Evolutionary conservation across 768 basidiomycete genomes (phyloP).

Genomic region (Collybia sordida): DNA sequence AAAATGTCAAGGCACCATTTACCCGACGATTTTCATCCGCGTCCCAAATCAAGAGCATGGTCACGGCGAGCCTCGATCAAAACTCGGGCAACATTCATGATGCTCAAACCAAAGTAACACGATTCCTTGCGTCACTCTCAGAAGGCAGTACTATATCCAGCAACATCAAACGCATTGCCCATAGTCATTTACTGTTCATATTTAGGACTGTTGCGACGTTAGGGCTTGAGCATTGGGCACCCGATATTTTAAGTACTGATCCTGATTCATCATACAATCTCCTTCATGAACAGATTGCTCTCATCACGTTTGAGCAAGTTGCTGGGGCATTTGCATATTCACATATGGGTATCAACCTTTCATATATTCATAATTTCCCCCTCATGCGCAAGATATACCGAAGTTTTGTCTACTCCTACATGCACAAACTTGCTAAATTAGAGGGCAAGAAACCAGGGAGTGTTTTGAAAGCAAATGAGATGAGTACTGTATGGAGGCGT

Average conservation of each 20-base stretch:
- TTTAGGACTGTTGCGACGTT: too few species aligned
- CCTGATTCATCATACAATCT: too few species aligned
- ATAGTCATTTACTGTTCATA: too few species aligned
- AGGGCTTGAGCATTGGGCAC: too few species aligned
- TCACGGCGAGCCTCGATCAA: too few species aligned
- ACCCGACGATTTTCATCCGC: too few species aligned
- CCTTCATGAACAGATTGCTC: too few species aligned
- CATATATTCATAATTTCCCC: conserved; percentile 1
- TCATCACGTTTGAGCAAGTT: too few species aligned
- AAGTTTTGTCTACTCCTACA: conserved; percentile 16
- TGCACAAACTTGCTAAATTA: conserved; percentile 7
- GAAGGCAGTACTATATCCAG: background rate
- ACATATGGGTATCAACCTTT: conserved; percentile 7
- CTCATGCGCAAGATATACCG: conserved; percentile 14
- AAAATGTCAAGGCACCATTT: too few species aligned
- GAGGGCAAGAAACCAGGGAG: conserved; percentile 12
- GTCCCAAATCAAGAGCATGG: too few species aligned
- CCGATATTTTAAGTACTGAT: too few species aligned
- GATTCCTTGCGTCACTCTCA: background rate
- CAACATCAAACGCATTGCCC: too few species aligned
- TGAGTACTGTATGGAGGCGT: conserved; percentile 1
- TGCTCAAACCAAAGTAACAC: background rate
- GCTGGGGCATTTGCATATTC: conserved; percentile 4
- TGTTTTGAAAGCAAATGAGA: conserved; percentile 4
- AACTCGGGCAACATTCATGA: background rate